Base-by-base conservation (phyloP, 2,329 filamentous ascomycete species). In the Ceratocystis papillata region DNA sequence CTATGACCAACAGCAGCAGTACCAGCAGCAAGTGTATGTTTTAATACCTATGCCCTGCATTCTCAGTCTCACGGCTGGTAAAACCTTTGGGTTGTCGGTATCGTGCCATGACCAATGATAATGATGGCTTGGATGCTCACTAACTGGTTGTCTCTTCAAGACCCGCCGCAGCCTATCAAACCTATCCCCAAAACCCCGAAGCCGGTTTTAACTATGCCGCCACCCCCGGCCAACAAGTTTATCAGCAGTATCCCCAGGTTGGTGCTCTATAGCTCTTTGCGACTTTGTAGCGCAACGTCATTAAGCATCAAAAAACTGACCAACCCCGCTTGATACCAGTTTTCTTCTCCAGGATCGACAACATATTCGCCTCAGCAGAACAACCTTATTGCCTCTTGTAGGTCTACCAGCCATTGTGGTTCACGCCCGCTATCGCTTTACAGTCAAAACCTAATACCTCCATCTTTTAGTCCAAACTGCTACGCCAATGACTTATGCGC, bases 241-340 rank as follows among this genome's bases (percentile, higher is more conserved):
- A 83, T 72, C 77, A 79, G 70, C 84, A 79, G 69, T 84, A 80
- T 75, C 76, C 75, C 68, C 81, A 83, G 70, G 83, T 81, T 69
- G 83, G 63, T 12, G 10, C 30, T 59, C 28, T 20, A 10, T 25
- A 10, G 20, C 55, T 59, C 17, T 15, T 33, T n/a, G 15, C 4
- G 12, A n/a, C 2, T 10, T 10, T n/a, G 15, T 22, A 30, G 28
- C 33, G 15, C 7, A 3, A 17, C 10, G n/a, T 20, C 33, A 7
- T 30, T 1, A 59, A 33, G 17, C 20, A 10, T 3, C 28, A 33
- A 6, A 6, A 59, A 59, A 59, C 55, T 59, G 28, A 59, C 55
- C 17, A 59, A n/a, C 30, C 17, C 30, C 3, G 28, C 15, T n/a
- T 33, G 33, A 7, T 25, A 12, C 6, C 22, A 46, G 50, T 53